phyloP scores from a whole-genome alignment of 78 protist genomes.

The Dictyostelium intermedium region DNA sequence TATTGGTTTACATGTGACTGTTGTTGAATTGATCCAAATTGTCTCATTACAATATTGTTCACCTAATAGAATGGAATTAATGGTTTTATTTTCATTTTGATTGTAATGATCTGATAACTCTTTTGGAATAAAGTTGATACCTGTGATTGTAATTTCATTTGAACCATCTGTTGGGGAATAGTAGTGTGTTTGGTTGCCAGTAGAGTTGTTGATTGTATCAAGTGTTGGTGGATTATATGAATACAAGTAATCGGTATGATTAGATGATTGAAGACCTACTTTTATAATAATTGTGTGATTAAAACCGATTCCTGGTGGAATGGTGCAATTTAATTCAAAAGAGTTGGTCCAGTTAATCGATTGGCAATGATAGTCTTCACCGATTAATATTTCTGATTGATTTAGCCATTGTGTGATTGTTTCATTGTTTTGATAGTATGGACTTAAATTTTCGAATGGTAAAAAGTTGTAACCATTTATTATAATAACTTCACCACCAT shows the following conservation, averaged over 20 bases:
- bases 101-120: not conserved
- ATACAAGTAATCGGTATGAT: not conserved
- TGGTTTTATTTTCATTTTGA: not conserved
- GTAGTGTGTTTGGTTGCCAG: not conserved
- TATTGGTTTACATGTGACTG: not conserved
- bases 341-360: not conserved
- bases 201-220: not conserved
- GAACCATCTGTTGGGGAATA: not conserved
- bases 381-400: not conserved
- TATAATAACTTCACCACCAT: not conserved
- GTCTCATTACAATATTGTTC: not conserved
- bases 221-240: constrained; percentile 1
- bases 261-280: not conserved
- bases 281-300: not conserved
- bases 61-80: not conserved
- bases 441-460: not conserved
- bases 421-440: not conserved
- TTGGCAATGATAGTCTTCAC: not conserved
- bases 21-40: not conserved
- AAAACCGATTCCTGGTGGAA: constrained; percentile 49
- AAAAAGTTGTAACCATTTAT: constrained; percentile 12
- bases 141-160: not conserved
- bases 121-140: constrained; percentile 43
- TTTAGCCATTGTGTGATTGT: not conserved
- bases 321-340: not conserved